Evolutionary conservation across 208 protist genomes (phyloP).

Genomic region (Trypanosomatidae sp.): DNA sequence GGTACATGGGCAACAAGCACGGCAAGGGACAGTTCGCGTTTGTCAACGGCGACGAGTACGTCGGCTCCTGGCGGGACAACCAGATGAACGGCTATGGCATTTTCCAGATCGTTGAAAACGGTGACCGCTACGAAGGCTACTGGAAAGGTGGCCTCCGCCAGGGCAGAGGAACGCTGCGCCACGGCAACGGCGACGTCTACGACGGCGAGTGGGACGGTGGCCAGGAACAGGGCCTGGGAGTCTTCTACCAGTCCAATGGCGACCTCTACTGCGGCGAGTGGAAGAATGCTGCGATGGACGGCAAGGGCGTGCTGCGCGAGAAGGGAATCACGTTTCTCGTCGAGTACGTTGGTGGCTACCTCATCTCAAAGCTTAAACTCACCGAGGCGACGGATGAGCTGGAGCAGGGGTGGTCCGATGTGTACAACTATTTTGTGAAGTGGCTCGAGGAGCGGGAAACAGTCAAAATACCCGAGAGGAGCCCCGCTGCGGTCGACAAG

Average conservation of each 20-base stretch:
- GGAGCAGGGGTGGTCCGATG: slow-evolving; percentile 17
- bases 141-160: slow-evolving; percentile 55
- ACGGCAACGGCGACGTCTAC: slow-evolving; percentile 54
- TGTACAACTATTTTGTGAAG: slow-evolving; percentile 21
- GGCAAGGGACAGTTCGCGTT: slow-evolving; percentile 54
- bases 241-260: slow-evolving; percentile 45
- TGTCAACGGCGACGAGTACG: slow-evolving; percentile 59
- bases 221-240: slow-evolving; percentile 54
- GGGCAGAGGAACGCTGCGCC: slow-evolving; percentile 40
- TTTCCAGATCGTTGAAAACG: slow-evolving; percentile 36
- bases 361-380: slow-evolving; percentile 36
- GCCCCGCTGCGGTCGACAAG: slow-evolving; percentile 18
- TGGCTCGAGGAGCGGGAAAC: slow-evolving; percentile 15
- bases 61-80: slow-evolving; percentile 54
- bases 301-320: slow-evolving; percentile 57
- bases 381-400: slow-evolving; percentile 11
- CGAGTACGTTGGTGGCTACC: slow-evolving; percentile 57
- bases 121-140: slow-evolving; percentile 53
- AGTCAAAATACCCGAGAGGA: too few species aligned
- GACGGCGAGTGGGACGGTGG: slow-evolving; percentile 57
- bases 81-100: slow-evolving; percentile 66
- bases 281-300: slow-evolving; percentile 60
- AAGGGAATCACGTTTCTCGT: slow-evolving; percentile 41
- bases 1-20: slow-evolving; percentile 72
- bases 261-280: slow-evolving; percentile 71